Evolutionary conservation across 345 rosid genomes (phyloP).

Genomic region (Jatropha curcas): DNA sequence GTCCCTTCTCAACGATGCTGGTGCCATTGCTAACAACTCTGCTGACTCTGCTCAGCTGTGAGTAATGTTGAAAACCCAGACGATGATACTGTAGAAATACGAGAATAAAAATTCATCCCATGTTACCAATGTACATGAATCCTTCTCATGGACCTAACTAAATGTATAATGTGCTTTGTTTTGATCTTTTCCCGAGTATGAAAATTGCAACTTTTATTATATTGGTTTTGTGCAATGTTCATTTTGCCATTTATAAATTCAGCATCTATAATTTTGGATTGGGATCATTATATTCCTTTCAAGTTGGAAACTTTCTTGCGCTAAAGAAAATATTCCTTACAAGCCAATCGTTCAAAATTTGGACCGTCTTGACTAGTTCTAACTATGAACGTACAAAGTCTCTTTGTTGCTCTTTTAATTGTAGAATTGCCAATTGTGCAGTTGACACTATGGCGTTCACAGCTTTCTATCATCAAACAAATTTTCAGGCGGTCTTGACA

Average conservation of each 20-base stretch:
- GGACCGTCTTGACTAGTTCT: not conserved
- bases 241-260: not conserved
- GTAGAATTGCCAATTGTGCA: not conserved
- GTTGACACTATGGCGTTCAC: not conserved
- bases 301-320: not conserved
- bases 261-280: too few relatives aligned
- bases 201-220: not conserved
- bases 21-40: conserved; percentile 48
- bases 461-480: not conserved
- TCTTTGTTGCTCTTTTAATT: not conserved
- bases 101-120: not conserved
- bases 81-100: not conserved
- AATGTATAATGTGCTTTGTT: not conserved
- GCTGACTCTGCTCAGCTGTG: conserved; percentile 46
- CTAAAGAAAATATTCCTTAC: not conserved
- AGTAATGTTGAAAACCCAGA: not conserved
- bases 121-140: not conserved
- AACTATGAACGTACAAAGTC: not conserved
- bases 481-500: conserved; percentile 4
- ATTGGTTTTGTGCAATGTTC: too few relatives aligned
- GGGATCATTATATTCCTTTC: not conserved
- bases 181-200: not conserved
- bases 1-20: conserved; percentile 58
- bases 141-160: not conserved
- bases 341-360: not conserved